These are phyloP conservation scores for Puccinia triticina DNA, from an alignment of 1,284 basidiomycete genomes.

Conservation along the genomic window DNA sequence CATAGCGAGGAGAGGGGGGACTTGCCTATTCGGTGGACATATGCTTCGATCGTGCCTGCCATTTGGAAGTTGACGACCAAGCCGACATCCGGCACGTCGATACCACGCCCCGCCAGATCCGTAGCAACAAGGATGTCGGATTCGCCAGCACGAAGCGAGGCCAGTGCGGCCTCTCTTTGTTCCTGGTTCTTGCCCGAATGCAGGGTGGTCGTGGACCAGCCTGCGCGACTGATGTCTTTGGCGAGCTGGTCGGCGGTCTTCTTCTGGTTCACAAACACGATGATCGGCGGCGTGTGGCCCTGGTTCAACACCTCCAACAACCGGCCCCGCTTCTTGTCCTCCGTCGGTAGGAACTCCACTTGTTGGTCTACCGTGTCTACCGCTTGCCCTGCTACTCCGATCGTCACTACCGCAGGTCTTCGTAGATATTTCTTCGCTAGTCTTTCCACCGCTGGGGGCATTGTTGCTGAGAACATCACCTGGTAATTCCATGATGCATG, in stretches of 20 bases:
- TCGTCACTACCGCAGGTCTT: slow-evolving; percentile 90
- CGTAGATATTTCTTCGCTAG: slow-evolving; percentile 90
- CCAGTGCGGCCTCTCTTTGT: slow-evolving; percentile 88
- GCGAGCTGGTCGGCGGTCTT: slow-evolving; percentile 96
- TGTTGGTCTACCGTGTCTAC: slow-evolving; percentile 96
- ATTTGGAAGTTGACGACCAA: slow-evolving; percentile 98
- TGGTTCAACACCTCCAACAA: slow-evolving; percentile 84
- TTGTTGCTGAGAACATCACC: slow-evolving; percentile 87
- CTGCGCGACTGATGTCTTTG: slow-evolving; percentile 82
- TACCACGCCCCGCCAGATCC: slow-evolving; percentile 95
- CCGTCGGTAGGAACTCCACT: slow-evolving; percentile 87
- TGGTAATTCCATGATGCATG: slow-evolving; percentile 56
- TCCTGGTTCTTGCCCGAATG: slow-evolving; percentile 98
- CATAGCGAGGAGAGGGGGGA: background rate
- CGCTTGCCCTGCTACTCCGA: slow-evolving; percentile 94
- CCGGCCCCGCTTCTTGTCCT: slow-evolving; percentile 88
- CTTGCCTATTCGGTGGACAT: slow-evolving; percentile 91
- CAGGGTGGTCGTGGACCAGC: slow-evolving; percentile 82
- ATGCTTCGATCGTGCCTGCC: slow-evolving; percentile 91
- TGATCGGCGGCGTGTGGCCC: slow-evolving; percentile 83
- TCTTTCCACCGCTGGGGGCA: slow-evolving; percentile 94
- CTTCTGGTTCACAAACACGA: slow-evolving; percentile 99
- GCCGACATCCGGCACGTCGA: slow-evolving; percentile 94
- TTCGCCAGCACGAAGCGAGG: slow-evolving; percentile 79
- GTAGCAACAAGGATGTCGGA: slow-evolving; percentile 89